Percentiles rank a stretch among this genome's conserved stretches.
phyloP scores from a whole-genome alignment of 2,329 filamentous ascomycete species.

The Botryotinia narcissicola region DNA sequence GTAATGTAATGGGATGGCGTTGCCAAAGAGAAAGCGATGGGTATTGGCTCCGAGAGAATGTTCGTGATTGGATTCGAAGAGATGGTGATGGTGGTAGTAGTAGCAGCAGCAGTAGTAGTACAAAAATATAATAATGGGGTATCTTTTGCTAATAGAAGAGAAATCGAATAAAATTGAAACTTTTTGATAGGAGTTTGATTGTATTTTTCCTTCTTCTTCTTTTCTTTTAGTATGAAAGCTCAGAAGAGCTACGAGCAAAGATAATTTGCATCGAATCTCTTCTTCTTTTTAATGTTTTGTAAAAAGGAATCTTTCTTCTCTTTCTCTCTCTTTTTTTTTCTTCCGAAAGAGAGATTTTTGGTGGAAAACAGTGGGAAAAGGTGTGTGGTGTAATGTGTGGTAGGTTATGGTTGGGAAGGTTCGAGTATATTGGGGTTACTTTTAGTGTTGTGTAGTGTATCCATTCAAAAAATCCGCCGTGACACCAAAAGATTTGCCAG shows the following conservation, averaged over 20 bases:
- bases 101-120: background rate
- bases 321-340: background rate
- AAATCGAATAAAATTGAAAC: constrained; percentile 11
- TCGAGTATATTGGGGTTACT: constrained; percentile 14
- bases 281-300: background rate
- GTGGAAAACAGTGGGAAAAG: constrained; percentile 15
- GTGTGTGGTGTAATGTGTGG: constrained; percentile 5
- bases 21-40: background rate
- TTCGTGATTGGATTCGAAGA: constrained; percentile 8
- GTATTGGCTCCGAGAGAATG: background rate
- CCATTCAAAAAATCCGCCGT: constrained; percentile 1
- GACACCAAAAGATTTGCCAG: constrained; percentile 3
- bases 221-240: constrained; percentile 10
- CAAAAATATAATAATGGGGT: constrained; percentile 17
- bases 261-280: constrained; percentile 22
- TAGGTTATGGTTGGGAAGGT: constrained; percentile 19
- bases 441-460: constrained; percentile 15
- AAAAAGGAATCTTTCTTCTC: background rate
- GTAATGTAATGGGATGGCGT: background rate
- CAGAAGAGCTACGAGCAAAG: constrained; percentile 20
- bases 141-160: constrained; percentile 7
- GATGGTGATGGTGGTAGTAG: background rate
- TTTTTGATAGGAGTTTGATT: background rate
- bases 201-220: background rate
- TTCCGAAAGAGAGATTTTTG: constrained; percentile 10